Evolutionary conservation across 768 basidiomycete species (phyloP), one percentile per base, ranked within the genome.

Genomic region (Cubamyces lactineus): DNA sequence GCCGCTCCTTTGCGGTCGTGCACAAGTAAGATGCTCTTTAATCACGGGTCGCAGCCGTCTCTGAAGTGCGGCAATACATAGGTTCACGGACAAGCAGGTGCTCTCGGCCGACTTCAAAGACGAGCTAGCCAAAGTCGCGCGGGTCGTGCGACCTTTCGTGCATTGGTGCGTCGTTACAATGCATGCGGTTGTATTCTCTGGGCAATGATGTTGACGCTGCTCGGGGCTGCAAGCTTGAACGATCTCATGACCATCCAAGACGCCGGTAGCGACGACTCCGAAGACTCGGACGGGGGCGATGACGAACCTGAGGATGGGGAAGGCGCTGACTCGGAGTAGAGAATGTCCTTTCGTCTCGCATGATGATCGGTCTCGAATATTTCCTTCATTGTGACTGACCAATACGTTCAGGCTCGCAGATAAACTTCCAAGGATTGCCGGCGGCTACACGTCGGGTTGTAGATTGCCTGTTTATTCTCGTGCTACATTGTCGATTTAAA

Each of bases 61-160:
- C 5, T 12, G 43, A n/a, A 21, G 3, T 30, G 6, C 4, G 41
- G 58, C 40, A 30, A 1, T 0, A 50, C 63, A 15, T 64, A 91
- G 91, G 51, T 94, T 95, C 73, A 78, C 78, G 1, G 94, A 96
- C 70, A 79, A 81, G 19, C 84, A 94, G 68, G 93, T 93, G 3
- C 75, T 92, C 1, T 72, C 75, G 3, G 79, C 84, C 0, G 80
- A 84, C 40, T 96, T 95, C 73, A 83, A 84, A 53, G 82, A 88
- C 39, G 79, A 80, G 24, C 71, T 96, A 5, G 78, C 80, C 24
- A 70, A 80, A 0, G 78, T 89, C 9, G 83, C 81, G 5, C 73
- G 67, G 23, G 78, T 91, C 1, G 78, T 88, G 68, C 78, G 78
- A 53, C 94, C 94, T 0, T 87, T 97, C 59, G 89, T 95, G 2